A percentile compares a stretch with the other conserved stretches of the same genome.
phyloP scores from a whole-genome alignment of 345 rosid species.

The Gossypium herbaceum region DNA sequence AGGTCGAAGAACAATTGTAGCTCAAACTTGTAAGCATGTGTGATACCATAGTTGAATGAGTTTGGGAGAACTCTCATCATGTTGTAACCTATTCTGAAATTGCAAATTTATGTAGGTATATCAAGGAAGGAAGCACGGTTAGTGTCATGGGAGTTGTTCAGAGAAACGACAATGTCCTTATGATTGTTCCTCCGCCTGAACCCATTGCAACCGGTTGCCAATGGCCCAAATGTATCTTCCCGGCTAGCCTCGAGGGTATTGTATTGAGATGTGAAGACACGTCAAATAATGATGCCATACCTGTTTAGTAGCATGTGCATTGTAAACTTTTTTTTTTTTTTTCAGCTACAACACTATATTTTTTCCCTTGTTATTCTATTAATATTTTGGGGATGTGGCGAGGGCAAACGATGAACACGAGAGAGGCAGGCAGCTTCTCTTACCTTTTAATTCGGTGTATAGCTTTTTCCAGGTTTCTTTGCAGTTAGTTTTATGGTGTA shows the following conservation, averaged over 20 bases:
- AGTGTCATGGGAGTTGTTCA: slow-evolving; percentile 96
- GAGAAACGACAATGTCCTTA: slow-evolving; percentile 91
- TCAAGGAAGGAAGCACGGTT: slow-evolving; percentile 98
- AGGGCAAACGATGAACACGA: neutral
- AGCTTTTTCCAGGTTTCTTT: slow-evolving; percentile 1
- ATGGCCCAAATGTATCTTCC: slow-evolving; percentile 79
- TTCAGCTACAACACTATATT: neutral
- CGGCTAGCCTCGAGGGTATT: slow-evolving; percentile 86
- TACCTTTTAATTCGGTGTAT: slow-evolving; percentile 4
- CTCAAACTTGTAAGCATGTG: neutral
- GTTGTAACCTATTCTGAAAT: neutral
- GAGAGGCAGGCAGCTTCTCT: neutral
- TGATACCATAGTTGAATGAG: neutral
- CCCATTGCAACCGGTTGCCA: slow-evolving; percentile 91
- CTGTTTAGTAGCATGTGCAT: slow-evolving; percentile 46
- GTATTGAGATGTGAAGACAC: slow-evolving; percentile 94
- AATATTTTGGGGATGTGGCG: neutral
- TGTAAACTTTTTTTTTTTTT: neutral
- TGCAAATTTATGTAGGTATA: slow-evolving; percentile 43
- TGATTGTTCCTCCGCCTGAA: slow-evolving; percentile 85
- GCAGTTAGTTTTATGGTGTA: neutral
- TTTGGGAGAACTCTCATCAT: neutral
- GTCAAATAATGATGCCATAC: slow-evolving; percentile 83
- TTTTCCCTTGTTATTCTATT: neutral
- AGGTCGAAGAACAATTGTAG: neutral